Base-by-base conservation (phyloP, 352 stramenopile genomes). In the Globisporangium spiculum region DNA sequence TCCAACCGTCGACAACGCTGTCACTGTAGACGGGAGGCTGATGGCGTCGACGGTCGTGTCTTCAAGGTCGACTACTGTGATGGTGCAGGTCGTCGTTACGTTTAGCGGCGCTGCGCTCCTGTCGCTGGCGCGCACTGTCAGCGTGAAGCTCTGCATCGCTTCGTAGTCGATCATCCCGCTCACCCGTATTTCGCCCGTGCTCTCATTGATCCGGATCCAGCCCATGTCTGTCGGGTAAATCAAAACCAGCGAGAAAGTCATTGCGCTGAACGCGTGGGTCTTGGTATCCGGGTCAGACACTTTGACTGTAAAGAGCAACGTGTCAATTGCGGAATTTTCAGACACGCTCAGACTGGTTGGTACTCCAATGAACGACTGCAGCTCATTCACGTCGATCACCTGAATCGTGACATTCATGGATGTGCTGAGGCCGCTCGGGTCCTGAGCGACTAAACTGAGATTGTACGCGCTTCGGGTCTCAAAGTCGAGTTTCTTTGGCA, bases 311-410 rank as follows among this genome's bases (percentile, higher is more conserved):
- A 85, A 71, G 1, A 90, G 44, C 3, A 73, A 57, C 4, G 69
- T 76, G 3, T 65, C 71, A 16, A 76, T 30, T 0, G 60, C 58
- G 0, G 65, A 60, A 41, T 79, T 83, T 70, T 90, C 81, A 7
- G 54, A 6, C 8, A 88, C 41, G 48, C 69, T 79, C 24, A 70
- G 50, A 3, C 60, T 69, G 2, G 41, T 44, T 26, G 73, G 69
- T 14, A 86, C 78, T 6, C 32, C 57, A 20, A 74, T 56, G 20
- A 87, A 80, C 18, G 60, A 67, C n/a, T 87, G 81, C 0, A 65
- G 20, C 36, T 90, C 81, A 44, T 90, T 90, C 44, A 88, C 74
- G 52, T 90, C 79, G 20, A 72, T 57, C 22, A 90, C 79, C 12
- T 77, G 58, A 32, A 90, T 71, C 1, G 67, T 54, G 20, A 90